phyloP scores from a whole-genome alignment of 176 grass and related monocot genomes.

The Phoenix roebelenii region DNA sequence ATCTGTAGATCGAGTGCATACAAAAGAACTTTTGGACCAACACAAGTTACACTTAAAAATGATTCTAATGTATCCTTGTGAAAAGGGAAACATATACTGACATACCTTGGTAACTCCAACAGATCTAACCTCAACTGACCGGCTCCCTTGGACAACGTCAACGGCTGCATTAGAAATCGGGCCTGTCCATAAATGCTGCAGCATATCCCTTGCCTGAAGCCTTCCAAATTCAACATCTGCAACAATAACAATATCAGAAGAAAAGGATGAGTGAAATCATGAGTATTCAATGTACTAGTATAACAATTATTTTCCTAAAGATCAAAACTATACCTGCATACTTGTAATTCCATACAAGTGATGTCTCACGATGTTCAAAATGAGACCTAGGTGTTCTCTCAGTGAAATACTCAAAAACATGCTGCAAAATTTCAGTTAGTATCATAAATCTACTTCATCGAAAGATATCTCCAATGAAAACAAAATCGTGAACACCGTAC shows the following conservation, averaged over 20 bases:
- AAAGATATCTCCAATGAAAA: conserved; percentile 8
- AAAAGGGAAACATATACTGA: no score
- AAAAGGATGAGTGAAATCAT: not conserved
- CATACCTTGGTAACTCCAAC: conserved; percentile 94
- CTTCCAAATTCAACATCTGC: conserved; percentile 96
- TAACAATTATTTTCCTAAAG: not conserved
- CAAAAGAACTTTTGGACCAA: not conserved
- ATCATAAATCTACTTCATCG: conserved; percentile 13
- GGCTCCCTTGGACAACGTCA: conserved; percentile 98
- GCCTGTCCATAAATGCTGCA: conserved; percentile 95
- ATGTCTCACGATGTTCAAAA: conserved; percentile 96
- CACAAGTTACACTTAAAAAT: no score
- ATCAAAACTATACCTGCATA: conserved; percentile 55
- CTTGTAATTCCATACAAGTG: conserved; percentile 99
- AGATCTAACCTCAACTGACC: conserved; percentile 92
- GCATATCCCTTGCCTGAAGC: conserved; percentile 98
- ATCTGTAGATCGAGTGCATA: not conserved
- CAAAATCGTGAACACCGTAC: not conserved
- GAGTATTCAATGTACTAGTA: not conserved
- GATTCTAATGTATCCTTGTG: no score
- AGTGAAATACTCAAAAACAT: conserved; percentile 98
- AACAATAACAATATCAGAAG: not conserved
- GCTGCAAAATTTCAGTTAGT: conserved; percentile 37
- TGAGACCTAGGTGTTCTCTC: conserved; percentile 97
- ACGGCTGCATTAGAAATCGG: conserved; percentile 97